Percentiles rank a stretch among this genome's conserved stretches.
Conservation (phyloP, 2,329 filamentous ascomycete genomes). For the Penicillium sp. region DNA sequence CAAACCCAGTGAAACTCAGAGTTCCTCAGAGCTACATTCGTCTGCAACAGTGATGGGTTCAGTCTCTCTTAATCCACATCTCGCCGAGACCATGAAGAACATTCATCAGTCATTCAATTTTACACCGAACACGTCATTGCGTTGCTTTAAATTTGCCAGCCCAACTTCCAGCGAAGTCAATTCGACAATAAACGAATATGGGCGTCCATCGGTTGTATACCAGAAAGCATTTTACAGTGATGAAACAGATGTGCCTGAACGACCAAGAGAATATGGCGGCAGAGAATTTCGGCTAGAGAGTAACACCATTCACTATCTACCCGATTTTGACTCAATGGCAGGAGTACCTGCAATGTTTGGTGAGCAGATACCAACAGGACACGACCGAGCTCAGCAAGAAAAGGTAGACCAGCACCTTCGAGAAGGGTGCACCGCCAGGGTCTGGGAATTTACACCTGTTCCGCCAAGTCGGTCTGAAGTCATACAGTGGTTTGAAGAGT, state of each 20-base stretch:
- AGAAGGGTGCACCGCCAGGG: constrained; percentile 59
- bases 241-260: constrained; percentile 76
- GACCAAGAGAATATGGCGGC: constrained; percentile 79
- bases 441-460: constrained; percentile 72
- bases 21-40: constrained; percentile 19
- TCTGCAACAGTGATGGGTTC: constrained; percentile 18
- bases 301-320: constrained; percentile 73
- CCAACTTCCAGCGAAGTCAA: constrained; percentile 47
- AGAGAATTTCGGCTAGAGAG: constrained; percentile 77
- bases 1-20: constrained; percentile 4
- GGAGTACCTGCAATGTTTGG: constrained; percentile 57
- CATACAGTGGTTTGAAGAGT: constrained; percentile 60
- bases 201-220: constrained; percentile 69
- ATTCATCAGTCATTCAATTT: constrained; percentile 34
- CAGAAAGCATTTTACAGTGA: constrained; percentile 83
- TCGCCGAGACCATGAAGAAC: constrained; percentile 17
- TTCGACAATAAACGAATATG: constrained; percentile 55
- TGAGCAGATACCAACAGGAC: constrained; percentile 46
- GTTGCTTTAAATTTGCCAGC: constrained; percentile 25
- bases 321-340: constrained; percentile 68
- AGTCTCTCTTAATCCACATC: constrained; percentile 16
- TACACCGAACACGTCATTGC: constrained; percentile 17
- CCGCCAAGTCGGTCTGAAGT: constrained; percentile 74
- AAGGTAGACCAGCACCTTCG: constrained; percentile 53
- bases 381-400: constrained; percentile 55